Evolutionary conservation across 1,284 basidiomycete genomes (phyloP), one percentile per base, ranked within the genome.

Genomic region (Leucoagaricus sp.): DNA sequence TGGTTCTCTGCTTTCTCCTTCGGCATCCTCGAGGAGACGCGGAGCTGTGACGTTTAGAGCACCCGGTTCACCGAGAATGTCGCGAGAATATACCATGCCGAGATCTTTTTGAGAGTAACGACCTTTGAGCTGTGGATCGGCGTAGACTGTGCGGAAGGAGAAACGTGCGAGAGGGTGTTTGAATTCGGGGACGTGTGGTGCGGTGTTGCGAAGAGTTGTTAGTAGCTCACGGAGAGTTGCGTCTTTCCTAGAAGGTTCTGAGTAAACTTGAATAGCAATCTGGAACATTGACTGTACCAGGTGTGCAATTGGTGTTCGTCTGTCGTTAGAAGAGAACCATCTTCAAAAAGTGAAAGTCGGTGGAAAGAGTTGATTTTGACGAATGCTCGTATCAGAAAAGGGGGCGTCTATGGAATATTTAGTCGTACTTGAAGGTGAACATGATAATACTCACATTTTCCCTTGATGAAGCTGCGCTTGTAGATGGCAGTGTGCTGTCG

Each of bases 261-360:
- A 28, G 52, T 38, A n/a, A 55, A 29, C 44, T 10, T 50, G 63
- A 5, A 21, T 28, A 17, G 19, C 28, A 53, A 58, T 31, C 19
- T 47, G 57, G 31, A 10, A 46, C 17, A 46, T 3, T 25, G 44
- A n/a, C n/a, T 75, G 29, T 64, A 89, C 89, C 89, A 92, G 12
- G 86, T 87, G 63, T 84, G 91, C 41, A 91, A 73, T 64, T 90
- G 88, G 51, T 89, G 86, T 65, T 92, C 89, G 60, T 92, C 89
- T 3, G 84, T 83, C 2, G 84, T 85, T 7, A 89, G 89, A 4
- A 88, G 74, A 2, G 80, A 80, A 0, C 86, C 85, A 59, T 91
- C 87, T 65, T 92, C 87, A 62, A 92, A 92, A 57, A 89, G 73
- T 1, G 75, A 71, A 34, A 89, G 70, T 46, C 85, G 78, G 66